Percentiles rank a stretch among this genome's conserved stretches.
Conservation (phyloP, 106 monocot species). For the Agapanthus africanus region DNA sequence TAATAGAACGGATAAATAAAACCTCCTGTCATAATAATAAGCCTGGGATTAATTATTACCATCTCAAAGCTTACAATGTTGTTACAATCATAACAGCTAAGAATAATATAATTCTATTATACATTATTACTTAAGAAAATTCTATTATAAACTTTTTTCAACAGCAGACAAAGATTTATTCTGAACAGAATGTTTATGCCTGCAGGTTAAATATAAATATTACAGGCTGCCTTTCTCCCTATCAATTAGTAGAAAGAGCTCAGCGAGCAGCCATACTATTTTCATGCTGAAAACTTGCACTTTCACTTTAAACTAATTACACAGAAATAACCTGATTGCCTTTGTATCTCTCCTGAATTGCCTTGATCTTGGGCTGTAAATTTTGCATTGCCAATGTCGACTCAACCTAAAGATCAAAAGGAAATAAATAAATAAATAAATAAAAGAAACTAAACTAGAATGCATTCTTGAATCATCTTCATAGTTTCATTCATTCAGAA, state of each 20-base stretch:
- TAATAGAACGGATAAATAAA: neutral
- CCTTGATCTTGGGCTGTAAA: slow-evolving; percentile 93
- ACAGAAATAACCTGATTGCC: slow-evolving; percentile 69
- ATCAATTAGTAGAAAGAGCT: too few relatives aligned
- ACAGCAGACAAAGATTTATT: too few relatives aligned
- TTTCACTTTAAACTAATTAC: neutral
- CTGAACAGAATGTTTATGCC: too few relatives aligned
- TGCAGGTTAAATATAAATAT: too few relatives aligned
- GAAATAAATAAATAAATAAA: neutral
- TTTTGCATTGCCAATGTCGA: slow-evolving; percentile 96
- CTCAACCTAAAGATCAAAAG: slow-evolving; percentile 88
- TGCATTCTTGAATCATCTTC: neutral
- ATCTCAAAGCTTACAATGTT: neutral
- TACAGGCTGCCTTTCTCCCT: too few relatives aligned
- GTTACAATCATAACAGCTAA: neutral
- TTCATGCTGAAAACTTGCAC: neutral
- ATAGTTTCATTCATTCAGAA: neutral
- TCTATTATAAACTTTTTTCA: neutral
- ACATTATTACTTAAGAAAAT: neutral
- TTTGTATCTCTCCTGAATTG: slow-evolving; percentile 83
- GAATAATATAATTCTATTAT: neutral
- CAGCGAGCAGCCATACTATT: too few relatives aligned
- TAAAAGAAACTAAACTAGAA: neutral
- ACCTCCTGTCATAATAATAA: neutral
- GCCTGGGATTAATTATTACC: neutral